Conservation (phyloP, 192 early-diverging fungal species). For the Allomyces macrogynus region DNA sequence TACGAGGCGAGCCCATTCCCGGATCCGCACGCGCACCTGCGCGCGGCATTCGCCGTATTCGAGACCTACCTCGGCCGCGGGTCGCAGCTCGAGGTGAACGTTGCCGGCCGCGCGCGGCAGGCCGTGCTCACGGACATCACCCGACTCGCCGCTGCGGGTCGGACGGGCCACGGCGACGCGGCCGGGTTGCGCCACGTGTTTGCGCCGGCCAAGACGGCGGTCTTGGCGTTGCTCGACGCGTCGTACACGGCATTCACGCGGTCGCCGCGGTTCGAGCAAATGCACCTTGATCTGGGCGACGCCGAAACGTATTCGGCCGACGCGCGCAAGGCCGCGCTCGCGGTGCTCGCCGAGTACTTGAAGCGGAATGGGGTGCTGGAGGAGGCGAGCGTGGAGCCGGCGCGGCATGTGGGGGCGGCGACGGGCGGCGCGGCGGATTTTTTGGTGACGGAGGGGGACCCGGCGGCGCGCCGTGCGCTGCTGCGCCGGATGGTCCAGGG, state of each 20-base stretch:
- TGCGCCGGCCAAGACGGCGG: neutral
- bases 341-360: neutral
- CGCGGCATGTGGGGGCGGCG: too few relatives aligned
- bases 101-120: slow-evolving; percentile 27
- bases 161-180: neutral
- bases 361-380: neutral
- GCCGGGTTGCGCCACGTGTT: neutral
- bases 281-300: neutral
- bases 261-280: neutral
- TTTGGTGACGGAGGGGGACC: neutral
- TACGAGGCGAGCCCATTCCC: slow-evolving; percentile 20
- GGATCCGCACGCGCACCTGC: slow-evolving; percentile 12
- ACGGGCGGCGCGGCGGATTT: too few relatives aligned
- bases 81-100: slow-evolving; percentile 31
- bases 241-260: neutral
- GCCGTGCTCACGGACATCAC: slow-evolving; percentile 2
- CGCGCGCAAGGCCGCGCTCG: neutral
- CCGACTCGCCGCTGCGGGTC: neutral
- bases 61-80: slow-evolving; percentile 31
- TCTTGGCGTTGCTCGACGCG: neutral
- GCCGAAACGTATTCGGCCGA: neutral
- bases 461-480: neutral
- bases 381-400: neutral
- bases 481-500: neutral
- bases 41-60: slow-evolving; percentile 26